Conservation (phyloP, 2,329 filamentous ascomycete genomes). For the Ophiosphaerella korrae region DNA sequence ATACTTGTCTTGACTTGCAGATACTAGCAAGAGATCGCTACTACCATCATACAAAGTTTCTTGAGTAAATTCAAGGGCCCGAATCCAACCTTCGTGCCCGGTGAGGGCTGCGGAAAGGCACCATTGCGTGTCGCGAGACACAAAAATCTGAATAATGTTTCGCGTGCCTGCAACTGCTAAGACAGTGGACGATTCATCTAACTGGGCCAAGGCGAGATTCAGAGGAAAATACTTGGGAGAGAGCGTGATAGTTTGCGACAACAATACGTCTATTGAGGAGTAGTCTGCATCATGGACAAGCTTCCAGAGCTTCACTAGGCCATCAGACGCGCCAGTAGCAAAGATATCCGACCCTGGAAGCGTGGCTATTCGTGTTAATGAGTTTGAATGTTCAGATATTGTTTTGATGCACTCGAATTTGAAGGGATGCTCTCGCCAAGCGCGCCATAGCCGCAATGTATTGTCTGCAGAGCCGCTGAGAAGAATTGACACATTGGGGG, state of each 20-base stretch:
- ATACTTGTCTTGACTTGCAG: conserved; percentile 97
- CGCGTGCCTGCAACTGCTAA: conserved; percentile 87
- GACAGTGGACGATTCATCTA: conserved; percentile 64
- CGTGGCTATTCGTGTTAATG: conserved; percentile 69
- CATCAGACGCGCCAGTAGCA: conserved; percentile 67
- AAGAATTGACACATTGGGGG: conserved; percentile 61
- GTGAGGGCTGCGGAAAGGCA: conserved; percentile 75
- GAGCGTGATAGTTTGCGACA: conserved; percentile 65
- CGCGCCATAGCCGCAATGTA: conserved; percentile 68
- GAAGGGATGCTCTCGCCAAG: conserved; percentile 24
- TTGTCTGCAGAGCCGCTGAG: conserved; percentile 84
- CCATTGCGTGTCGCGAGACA: conserved; percentile 65
- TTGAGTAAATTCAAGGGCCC: conserved; percentile 77
- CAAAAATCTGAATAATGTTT: conserved; percentile 79
- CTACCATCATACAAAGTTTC: conserved; percentile 58
- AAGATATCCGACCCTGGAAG: conserved; percentile 55
- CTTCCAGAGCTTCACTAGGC: conserved; percentile 70
- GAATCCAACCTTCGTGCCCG: conserved; percentile 94
- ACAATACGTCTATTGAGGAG: conserved; percentile 26
- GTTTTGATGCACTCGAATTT: conserved; percentile 54
- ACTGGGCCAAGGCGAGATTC: conserved; percentile 68
- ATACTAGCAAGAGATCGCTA: conserved; percentile 81
- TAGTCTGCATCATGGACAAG: conserved; percentile 51
- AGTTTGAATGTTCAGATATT: conserved; percentile 69
- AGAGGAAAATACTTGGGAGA: conserved; percentile 83